Base-by-base conservation (phyloP, 129 eudicot species). In the Chrysanthemum lavandulifolium region DNA sequence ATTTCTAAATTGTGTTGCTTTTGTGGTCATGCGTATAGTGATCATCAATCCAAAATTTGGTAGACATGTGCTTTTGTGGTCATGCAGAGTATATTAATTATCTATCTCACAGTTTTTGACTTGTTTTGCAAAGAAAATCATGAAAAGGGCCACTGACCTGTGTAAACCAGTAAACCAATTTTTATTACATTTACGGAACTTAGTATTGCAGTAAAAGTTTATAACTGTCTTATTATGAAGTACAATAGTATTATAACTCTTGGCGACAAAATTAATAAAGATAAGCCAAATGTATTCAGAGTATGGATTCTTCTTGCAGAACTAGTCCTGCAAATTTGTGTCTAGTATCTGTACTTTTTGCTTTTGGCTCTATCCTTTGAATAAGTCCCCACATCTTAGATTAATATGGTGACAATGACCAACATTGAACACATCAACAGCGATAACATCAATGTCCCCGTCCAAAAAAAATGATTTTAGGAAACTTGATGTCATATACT, bases 371-470 rank as follows among this genome's bases (percentile, higher is more conserved):
- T 47, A 51, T 48, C 68, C 43, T 56, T 65, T 47, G 82, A 78
- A 78, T 52, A 64, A 55, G 73, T 72, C 77, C 56, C 43, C 63
- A 65, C 23, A 75, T 70, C 77, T 64, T 69, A 21, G 63, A 75
- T 63, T 67, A 59, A 66, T 71, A 69, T 75, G 29, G 66, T 47
- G 68, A 64, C 63, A 45, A 16, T 13, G 45, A 68, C 31, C 74
- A 45, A 71, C 78, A 71, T 64, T 72, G 78, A 29, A 78, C 78
- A 47, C 55, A 72, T 71, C 82, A 29, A 72, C 52, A 78, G 13
- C 47, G 82, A 78, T 72, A 65, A 78, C 75, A 55, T 43, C 78
- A 65, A 71, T 72, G 73, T 65, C 29, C 33, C 68, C 48, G 12
- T 53, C 60, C 60, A 4, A 45, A 59, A 19, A 61, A 40, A 21